phyloP scores from a whole-genome alignment of 164 flowering plant genomes.

The Dillenia suffruticosa region DNA sequence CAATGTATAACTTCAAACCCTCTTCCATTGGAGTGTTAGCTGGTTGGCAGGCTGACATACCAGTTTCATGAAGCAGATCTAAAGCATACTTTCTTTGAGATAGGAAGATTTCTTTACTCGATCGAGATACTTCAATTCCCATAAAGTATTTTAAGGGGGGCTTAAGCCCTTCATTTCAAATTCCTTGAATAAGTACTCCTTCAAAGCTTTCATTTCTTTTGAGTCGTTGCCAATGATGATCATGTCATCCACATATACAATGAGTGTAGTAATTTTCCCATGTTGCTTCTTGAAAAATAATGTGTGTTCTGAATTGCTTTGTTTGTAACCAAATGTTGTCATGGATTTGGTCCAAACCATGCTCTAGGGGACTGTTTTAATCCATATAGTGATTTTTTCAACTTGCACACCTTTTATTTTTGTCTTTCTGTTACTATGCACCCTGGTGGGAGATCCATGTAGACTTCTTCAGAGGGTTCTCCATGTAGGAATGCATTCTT shows the following conservation, averaged over 20 bases:
- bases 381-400: neutral
- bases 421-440: neutral
- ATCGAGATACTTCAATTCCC: no score
- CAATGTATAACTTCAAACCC: no score
- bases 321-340: neutral
- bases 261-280: neutral
- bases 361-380: neutral
- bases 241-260: no score
- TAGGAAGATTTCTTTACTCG: no score
- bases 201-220: neutral
- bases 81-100: no score
- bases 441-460: neutral
- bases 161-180: constrained; percentile 1
- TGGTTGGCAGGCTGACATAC: no score
- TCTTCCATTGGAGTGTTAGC: no score
- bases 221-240: neutral
- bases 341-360: neutral
- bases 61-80: no score
- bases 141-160: no score
- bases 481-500: no score
- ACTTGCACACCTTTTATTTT: neutral
- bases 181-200: neutral
- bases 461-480: no score
- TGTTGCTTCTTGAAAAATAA: neutral
- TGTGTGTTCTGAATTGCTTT: neutral